Conservation (phyloP, 2,329 filamentous ascomycete species). For the Pseudogymnoascus destructans region DNA sequence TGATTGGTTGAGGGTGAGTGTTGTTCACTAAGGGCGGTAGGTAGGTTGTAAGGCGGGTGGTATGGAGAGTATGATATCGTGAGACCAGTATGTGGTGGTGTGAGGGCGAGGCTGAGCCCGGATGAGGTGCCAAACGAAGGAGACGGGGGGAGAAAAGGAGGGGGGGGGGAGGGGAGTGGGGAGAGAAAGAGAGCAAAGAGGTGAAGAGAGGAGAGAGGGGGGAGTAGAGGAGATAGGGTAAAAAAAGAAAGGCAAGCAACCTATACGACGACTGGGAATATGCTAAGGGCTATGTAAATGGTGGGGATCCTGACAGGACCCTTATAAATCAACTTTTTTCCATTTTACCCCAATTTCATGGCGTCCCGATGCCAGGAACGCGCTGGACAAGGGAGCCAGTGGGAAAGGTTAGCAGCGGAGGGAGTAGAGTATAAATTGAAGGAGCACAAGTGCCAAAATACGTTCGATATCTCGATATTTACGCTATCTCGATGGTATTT, state of each 20-base stretch:
- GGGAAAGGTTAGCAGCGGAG: background rate
- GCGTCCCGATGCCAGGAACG: conserved; percentile 1
- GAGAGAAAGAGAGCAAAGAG: background rate
- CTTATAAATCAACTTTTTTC: conserved; percentile 6
- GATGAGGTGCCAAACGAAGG: background rate
- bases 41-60: background rate
- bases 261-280: background rate
- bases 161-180: background rate
- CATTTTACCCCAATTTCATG: background rate
- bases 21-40: background rate
- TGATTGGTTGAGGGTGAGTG: background rate
- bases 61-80: background rate
- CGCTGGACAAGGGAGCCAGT: background rate
- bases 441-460: background rate
- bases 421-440: background rate
- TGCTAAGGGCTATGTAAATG: conserved; percentile 5
- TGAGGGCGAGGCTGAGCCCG: background rate
- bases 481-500: too few species aligned
- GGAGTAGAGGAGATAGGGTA: background rate
- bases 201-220: background rate
- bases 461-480: too few species aligned
- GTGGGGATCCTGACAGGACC: background rate
- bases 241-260: background rate
- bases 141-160: background rate
- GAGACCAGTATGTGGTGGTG: background rate